Evolutionary conservation across 2,329 filamentous ascomycete genomes (phyloP).

Genomic region (Pestalotiopsis fici): DNA sequence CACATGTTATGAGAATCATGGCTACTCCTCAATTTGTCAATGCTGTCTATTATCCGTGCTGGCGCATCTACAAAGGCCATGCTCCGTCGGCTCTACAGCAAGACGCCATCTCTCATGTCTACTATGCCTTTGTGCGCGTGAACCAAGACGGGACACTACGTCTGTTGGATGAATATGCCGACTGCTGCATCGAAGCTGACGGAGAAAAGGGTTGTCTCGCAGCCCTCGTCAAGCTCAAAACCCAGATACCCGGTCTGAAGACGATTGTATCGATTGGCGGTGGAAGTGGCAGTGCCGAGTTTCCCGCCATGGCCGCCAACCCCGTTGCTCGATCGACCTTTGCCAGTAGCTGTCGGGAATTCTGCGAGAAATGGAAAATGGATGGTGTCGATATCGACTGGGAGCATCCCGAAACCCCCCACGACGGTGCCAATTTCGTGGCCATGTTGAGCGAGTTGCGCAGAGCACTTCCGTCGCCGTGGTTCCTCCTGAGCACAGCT

Average conservation of each 20-base stretch:
- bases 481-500: slow-evolving; percentile 61
- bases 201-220: slow-evolving; percentile 60
- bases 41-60: slow-evolving; percentile 62
- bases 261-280: slow-evolving; percentile 68
- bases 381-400: slow-evolving; percentile 72
- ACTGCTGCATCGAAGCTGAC: slow-evolving; percentile 60
- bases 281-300: slow-evolving; percentile 62
- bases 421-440: slow-evolving; percentile 59
- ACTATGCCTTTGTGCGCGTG: slow-evolving; percentile 58
- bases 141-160: slow-evolving; percentile 36
- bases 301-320: slow-evolving; percentile 56
- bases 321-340: slow-evolving; percentile 51
- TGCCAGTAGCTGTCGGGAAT: slow-evolving; percentile 49
- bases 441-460: slow-evolving; percentile 57
- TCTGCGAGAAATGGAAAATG: slow-evolving; percentile 58
- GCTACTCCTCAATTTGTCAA: slow-evolving; percentile 38
- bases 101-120: slow-evolving; percentile 58
- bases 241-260: slow-evolving; percentile 54
- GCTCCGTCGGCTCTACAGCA: slow-evolving; percentile 55
- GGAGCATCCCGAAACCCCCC: slow-evolving; percentile 60
- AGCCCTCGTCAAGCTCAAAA: slow-evolving; percentile 60
- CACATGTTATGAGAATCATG: not conserved
- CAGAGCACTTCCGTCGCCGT: slow-evolving; percentile 51
- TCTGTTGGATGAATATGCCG: slow-evolving; percentile 66
- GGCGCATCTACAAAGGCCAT: slow-evolving; percentile 56